Conservation (phyloP, 1,284 basidiomycete genomes). For the Sparassis latifolia region DNA sequence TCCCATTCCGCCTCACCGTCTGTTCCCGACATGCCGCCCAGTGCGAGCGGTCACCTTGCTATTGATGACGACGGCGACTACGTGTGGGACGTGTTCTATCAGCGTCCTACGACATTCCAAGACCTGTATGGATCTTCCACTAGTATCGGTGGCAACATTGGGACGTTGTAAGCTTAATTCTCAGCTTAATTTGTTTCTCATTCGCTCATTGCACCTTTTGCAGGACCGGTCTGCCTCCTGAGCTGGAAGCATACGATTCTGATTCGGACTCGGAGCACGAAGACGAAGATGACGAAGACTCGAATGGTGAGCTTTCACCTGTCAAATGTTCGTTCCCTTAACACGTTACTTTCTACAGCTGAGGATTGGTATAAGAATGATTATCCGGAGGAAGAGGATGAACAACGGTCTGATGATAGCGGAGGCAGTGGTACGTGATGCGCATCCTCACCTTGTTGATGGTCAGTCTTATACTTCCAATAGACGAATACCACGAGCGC, state of each 20-base stretch:
- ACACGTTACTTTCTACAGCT: slow-evolving; percentile 32
- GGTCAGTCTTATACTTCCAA: no score
- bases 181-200: slow-evolving; percentile 5
- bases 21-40: slow-evolving; percentile 3
- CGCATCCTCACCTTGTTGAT: no score
- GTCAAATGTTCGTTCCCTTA: not conserved
- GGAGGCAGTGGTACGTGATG: slow-evolving; percentile 34
- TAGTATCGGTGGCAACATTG: slow-evolving; percentile 41
- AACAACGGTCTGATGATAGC: slow-evolving; percentile 27
- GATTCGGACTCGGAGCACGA: slow-evolving; percentile 57
- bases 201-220: not conserved
- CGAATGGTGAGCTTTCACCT: slow-evolving; percentile 50
- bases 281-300: slow-evolving; percentile 76
- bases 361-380: slow-evolving; percentile 80
- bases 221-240: slow-evolving; percentile 58
- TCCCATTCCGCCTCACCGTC: slow-evolving; percentile 5
- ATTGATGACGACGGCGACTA: slow-evolving; percentile 44
- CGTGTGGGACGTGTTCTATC: slow-evolving; percentile 77
- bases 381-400: slow-evolving; percentile 68
- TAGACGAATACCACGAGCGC: no score
- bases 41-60: not conserved
- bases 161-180: slow-evolving; percentile 43
- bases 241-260: slow-evolving; percentile 44
- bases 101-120: slow-evolving; percentile 48
- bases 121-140: slow-evolving; percentile 43